These are phyloP conservation scores for Gracilaria gracilis DNA, from an alignment of 23 red algal genomes.

Conservation along the genomic window DNA sequence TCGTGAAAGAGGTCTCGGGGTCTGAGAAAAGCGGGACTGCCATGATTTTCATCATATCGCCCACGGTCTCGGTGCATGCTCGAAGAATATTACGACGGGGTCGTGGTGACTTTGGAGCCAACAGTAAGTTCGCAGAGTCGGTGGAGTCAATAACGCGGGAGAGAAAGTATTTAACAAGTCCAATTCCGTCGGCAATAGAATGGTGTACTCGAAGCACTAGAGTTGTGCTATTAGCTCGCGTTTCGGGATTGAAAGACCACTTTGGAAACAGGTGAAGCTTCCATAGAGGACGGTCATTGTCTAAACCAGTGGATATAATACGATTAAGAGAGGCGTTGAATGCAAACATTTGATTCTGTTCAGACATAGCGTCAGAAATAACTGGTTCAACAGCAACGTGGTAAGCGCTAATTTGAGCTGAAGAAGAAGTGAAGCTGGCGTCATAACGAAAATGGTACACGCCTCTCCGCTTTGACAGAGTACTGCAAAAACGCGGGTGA, in stretches of 20 bases:
- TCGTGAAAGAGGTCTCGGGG: background rate
- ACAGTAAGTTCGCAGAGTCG: background rate
- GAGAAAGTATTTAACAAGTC: slow-evolving; percentile 66
- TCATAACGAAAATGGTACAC: background rate
- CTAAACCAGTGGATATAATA: slow-evolving; percentile 50
- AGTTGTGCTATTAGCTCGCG: slow-evolving; percentile 20
- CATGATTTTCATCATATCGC: background rate
- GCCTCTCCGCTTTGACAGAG: slow-evolving; percentile 5
- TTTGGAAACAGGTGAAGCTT: slow-evolving; percentile 41
- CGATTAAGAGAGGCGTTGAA: slow-evolving; percentile 29
- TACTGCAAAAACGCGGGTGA: slow-evolving; percentile 55
- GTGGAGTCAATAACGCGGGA: slow-evolving; percentile 19
- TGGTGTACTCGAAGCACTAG: slow-evolving; percentile 60
- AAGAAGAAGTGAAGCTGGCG: background rate
- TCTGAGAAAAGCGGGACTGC: background rate
- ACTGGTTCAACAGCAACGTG: slow-evolving; percentile 3
- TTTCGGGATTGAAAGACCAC: slow-evolving; percentile 26
- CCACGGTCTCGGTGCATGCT: background rate
- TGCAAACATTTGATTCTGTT: slow-evolving; percentile 18
- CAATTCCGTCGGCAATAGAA: slow-evolving; percentile 56
- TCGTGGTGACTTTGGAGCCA: background rate
- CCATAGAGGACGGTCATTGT: slow-evolving; percentile 31
- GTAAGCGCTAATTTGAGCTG: background rate
- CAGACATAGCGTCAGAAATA: slow-evolving; percentile 20
- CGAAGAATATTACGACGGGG: background rate